Base-by-base conservation (phyloP, 2,329 filamentous ascomycete genomes). In the Geosmithia putterillii region DNA sequence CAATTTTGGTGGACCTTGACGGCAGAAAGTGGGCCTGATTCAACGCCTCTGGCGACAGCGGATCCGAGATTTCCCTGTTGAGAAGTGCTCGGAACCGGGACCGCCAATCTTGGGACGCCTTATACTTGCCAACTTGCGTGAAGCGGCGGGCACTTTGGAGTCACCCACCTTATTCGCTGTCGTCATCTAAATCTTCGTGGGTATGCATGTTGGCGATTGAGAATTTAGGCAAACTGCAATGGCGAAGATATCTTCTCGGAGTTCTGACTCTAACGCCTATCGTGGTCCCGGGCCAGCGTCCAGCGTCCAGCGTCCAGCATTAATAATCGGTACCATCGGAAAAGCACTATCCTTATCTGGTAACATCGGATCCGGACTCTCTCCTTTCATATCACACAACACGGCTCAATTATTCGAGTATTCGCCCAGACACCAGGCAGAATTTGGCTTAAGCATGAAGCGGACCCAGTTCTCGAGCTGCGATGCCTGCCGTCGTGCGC, bases 381-480 rank as follows among this genome's bases (percentile, higher is more conserved):
- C 28, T 12, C 10, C 10, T 32, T 32, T 6, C 28, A 32, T 14
- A 6, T 32, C 15, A 32, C 10, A 32, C 15, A 14, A 3, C 28
- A 32, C 28, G 15, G 4, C 10, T 12, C 10, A 12, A 12, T n/a
- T n/a, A n/a, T n/a, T n/a, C n/a, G n/a, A n/a, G n/a, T n/a, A n/a
- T n/a, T n/a, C n/a, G n/a, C n/a, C 10, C 28, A 32, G 10, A 9
- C 28, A 32, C 15, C 10, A 12, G 28, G 15, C 20, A 18, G 19
- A 39, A 7, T 15, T 12, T 39, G 38, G 14, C 7, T 39, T 23
- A 39, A 39, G 8, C n/a, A 20, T 9, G 7, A 44, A 57, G 22
- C 55, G 48, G 21, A 20, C 38, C 7, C 58, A 60, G 38, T 60
- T 57, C 42, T 60, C 57, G 10, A 59, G 57, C 42, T 61, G 58